Base-by-base conservation (phyloP, 768 basidiomycete species). In the Lyophyllum decastes region DNA sequence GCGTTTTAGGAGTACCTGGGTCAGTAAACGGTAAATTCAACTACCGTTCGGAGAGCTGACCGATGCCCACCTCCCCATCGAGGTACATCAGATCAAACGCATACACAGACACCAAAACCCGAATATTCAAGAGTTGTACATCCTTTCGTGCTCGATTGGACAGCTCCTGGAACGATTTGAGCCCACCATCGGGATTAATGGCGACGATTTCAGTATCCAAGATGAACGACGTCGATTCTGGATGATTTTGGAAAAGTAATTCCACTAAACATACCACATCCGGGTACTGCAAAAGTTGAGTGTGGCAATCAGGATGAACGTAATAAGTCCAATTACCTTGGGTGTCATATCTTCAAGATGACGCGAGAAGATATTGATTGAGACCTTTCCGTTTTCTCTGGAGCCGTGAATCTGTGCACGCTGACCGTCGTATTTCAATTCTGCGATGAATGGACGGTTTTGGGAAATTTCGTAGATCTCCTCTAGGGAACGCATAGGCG, bases 271-370 rank as follows among this genome's bases (percentile, higher is more conserved):
- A 75, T 58, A 85, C 77, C 48, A 94, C 80, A 72, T 95, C 93
- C 7, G 94, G 93, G 70, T 95, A 95, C 90, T 92, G 51, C 52
- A 51, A 43, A 57, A 38, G 38, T 1, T 24, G 30, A 45, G 34
- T 45, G n/a, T 8, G 17, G n/a, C n/a, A n/a, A n/a, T n/a, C n/a
- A n/a, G n/a, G n/a, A n/a, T n/a, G n/a, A n/a, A n/a, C n/a, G n/a
- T n/a, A n/a, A n/a, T n/a, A n/a, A n/a, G n/a, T n/a, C 10, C 40
- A n/a, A 45, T 49, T 67, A 84, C 90, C 79, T 96, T 95, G 58
- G 85, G 84, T 1, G 92, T 94, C 94, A 95, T 95, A 65, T 94
- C 87, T 73, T 95, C 93, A 30, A 96, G 76, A 76, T 94, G 92
- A 54, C 94, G 86, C 58, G 90, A 92, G 75, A 96, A 96, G 49